Conservation (phyloP, 2,329 filamentous ascomycete genomes). For the Hypoxylon sp. region DNA sequence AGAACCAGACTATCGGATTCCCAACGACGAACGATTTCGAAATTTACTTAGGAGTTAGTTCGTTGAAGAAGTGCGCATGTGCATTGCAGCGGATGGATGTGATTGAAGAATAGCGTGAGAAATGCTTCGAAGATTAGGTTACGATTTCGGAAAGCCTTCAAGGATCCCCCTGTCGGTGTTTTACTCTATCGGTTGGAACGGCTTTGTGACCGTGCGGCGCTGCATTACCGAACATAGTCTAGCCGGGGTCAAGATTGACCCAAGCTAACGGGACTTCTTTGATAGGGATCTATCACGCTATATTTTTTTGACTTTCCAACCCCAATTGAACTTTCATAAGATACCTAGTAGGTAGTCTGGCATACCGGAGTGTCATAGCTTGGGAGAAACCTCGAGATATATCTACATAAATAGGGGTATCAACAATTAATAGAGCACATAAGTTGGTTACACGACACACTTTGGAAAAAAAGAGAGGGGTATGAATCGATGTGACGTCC, state of each 20-base stretch:
- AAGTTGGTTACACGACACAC: slow-evolving; percentile 16
- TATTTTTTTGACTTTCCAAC: background rate
- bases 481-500: slow-evolving; percentile 39
- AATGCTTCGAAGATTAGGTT: slow-evolving; percentile 19
- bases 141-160: slow-evolving; percentile 27
- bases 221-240: slow-evolving; percentile 37
- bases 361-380: background rate
- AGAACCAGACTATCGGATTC: slow-evolving; percentile 28
- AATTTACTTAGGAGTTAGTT: background rate
- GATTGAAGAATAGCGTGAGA: slow-evolving; percentile 23
- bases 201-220: slow-evolving; percentile 34
- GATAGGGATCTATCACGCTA: background rate
- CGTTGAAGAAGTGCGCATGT: slow-evolving; percentile 11
- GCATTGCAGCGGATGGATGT: slow-evolving; percentile 20
- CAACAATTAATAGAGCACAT: background rate
- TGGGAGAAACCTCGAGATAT: background rate
- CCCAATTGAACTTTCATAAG: background rate
- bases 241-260: slow-evolving; percentile 23
- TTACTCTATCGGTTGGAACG: slow-evolving; percentile 32
- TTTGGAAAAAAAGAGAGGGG: slow-evolving; percentile 20
- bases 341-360: background rate
- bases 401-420: slow-evolving; percentile 7
- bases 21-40: slow-evolving; percentile 2
- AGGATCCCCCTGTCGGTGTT: slow-evolving; percentile 29
- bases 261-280: slow-evolving; percentile 4